phyloP scores from a whole-genome alignment of 2,329 filamentous ascomycete genomes.

The Zymoseptoria passerinii region DNA sequence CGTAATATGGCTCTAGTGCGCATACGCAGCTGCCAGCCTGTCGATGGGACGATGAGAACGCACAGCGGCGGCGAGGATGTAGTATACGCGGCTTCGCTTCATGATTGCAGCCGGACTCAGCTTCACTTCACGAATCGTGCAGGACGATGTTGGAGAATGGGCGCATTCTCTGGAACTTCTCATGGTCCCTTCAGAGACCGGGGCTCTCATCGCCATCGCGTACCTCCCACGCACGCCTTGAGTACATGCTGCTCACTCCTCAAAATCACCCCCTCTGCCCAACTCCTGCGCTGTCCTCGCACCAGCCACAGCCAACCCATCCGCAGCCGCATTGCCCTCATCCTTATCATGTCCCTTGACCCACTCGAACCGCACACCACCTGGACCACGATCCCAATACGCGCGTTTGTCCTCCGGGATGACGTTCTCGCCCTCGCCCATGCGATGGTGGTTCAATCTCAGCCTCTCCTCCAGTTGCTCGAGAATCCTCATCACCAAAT shows the following conservation, averaged over 20 bases:
- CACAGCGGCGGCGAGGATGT: too few relatives aligned
- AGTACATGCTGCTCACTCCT: background rate
- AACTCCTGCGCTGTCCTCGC: slow-evolving; percentile 40
- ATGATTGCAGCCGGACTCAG: too few relatives aligned
- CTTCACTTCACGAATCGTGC: background rate
- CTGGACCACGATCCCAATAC: slow-evolving; percentile 28
- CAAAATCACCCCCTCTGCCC: slow-evolving; percentile 6
- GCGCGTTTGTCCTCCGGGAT: slow-evolving; percentile 14
- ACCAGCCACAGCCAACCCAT: slow-evolving; percentile 64
- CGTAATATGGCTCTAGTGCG: too few relatives aligned
- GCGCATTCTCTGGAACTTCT: background rate
- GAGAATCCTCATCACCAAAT: slow-evolving; percentile 68
- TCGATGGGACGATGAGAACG: too few relatives aligned
- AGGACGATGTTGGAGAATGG: background rate
- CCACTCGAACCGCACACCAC: slow-evolving; percentile 60
- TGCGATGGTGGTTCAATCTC: slow-evolving; percentile 23
- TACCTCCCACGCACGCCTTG: too few relatives aligned
- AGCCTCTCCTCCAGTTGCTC: slow-evolving; percentile 56
- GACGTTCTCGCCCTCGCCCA: slow-evolving; percentile 9
- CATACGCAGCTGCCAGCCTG: too few relatives aligned
- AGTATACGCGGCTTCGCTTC: too few relatives aligned
- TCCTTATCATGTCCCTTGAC: slow-evolving; percentile 75
- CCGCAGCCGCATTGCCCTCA: slow-evolving; percentile 70
- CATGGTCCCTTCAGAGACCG: background rate
- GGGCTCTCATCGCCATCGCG: background rate